A percentile compares a stretch with the other conserved stretches of the same genome.
phyloP scores from a whole-genome alignment of 768 basidiomycete species.

The Mycena maculata region DNA sequence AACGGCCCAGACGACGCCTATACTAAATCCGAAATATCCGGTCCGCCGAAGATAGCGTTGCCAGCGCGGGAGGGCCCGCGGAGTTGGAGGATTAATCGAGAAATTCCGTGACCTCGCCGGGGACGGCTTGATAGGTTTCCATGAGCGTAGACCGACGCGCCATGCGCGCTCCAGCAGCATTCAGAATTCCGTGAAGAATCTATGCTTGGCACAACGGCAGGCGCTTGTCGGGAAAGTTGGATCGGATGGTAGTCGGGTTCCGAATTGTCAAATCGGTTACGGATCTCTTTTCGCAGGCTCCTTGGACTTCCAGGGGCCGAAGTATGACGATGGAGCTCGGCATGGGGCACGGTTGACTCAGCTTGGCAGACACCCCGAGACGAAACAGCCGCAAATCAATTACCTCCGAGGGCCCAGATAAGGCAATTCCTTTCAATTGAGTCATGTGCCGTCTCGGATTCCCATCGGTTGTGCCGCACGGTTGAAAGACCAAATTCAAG shows the following conservation, averaged over 20 bases:
- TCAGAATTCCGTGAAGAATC: not conserved
- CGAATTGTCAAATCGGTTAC: too few species aligned
- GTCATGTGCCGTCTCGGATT: too few species aligned
- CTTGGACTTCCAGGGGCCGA: too few species aligned
- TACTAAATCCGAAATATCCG: slow-evolving; percentile 51
- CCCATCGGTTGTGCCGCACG: too few species aligned
- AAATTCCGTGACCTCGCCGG: not conserved
- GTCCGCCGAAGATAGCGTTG: slow-evolving; percentile 45
- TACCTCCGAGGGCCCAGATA: slow-evolving; percentile 5
- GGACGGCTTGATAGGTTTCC: not conserved
- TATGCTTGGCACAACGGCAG: not conserved
- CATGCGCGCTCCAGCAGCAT: slow-evolving; percentile 27
- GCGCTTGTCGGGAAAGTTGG: not conserved
- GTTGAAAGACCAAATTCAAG: too few species aligned
- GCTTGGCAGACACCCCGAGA: too few species aligned
- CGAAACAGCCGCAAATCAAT: slow-evolving; percentile 11
- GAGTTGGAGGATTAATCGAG: not conserved
- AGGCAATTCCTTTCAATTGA: too few species aligned
- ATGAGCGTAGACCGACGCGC: slow-evolving; percentile 16
- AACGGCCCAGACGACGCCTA: slow-evolving; percentile 55
- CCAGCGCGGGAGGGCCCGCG: slow-evolving; percentile 18
- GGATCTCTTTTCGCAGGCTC: too few species aligned
- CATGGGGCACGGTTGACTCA: too few species aligned
- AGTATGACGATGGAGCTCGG: slow-evolving; percentile 30
- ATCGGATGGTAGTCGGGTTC: not conserved